phyloP scores from a whole-genome alignment of 805 yeast species.

The Sungouiozyma intestinalis region DNA sequence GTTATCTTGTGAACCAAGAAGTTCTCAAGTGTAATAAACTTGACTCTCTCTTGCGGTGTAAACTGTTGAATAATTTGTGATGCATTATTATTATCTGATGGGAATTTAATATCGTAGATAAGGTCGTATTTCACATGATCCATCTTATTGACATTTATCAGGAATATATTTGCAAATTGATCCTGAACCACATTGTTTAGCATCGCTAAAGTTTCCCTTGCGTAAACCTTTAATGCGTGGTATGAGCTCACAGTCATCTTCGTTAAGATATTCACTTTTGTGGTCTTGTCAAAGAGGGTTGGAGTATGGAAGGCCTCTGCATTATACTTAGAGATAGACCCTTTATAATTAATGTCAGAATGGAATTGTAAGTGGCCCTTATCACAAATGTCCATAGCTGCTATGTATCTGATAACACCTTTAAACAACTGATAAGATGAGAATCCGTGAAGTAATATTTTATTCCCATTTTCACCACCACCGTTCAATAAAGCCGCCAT shows the following conservation, averaged over 20 bases:
- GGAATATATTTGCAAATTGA: slow-evolving; percentile 68
- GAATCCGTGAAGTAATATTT: slow-evolving; percentile 73
- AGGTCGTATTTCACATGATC: slow-evolving; percentile 58
- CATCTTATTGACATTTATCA: slow-evolving; percentile 44
- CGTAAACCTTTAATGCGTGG: slow-evolving; percentile 48
- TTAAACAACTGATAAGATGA: slow-evolving; percentile 90
- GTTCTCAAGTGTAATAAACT: slow-evolving; percentile 59
- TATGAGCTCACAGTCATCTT: slow-evolving; percentile 68
- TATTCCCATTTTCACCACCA: slow-evolving; percentile 67
- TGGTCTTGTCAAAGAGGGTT: slow-evolving; percentile 62
- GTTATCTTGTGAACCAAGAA: slow-evolving; percentile 53
- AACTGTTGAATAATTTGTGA: slow-evolving; percentile 30
- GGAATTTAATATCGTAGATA: slow-evolving; percentile 38
- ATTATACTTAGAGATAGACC: slow-evolving; percentile 31
- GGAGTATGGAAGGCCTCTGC: slow-evolving; percentile 61
- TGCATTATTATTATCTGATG: slow-evolving; percentile 24
- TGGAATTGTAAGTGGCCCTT: slow-evolving; percentile 60
- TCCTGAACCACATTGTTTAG: slow-evolving; percentile 75
- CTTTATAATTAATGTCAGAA: slow-evolving; percentile 28
- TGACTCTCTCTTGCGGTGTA: slow-evolving; percentile 61
- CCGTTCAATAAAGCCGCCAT: slow-evolving; percentile 78
- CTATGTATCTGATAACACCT: slow-evolving; percentile 73
- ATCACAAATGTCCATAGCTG: slow-evolving; percentile 60
- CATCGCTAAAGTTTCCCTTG: slow-evolving; percentile 54
- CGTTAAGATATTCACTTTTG: slow-evolving; percentile 72